Evolutionary conservation across 1,139 yeast species (phyloP), one percentile per base, ranked within the genome.

Genomic region (Insectozyma bohioensis): DNA sequence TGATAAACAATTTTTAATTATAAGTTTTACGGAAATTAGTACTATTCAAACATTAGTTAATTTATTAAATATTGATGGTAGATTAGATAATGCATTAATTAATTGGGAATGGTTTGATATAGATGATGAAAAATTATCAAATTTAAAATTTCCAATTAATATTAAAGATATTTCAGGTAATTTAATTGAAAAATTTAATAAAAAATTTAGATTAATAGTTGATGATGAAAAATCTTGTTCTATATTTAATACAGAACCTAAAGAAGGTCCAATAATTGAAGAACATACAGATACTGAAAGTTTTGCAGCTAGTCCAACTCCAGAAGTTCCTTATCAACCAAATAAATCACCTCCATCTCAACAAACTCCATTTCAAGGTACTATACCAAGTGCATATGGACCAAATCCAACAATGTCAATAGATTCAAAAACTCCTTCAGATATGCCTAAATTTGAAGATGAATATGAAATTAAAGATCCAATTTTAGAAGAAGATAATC

Each of bases 371-470:
- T 25, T 28, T 9, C 17, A 24, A n/a, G 19, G 11, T 10, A 20
- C 33, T 6, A 21, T 12, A 10, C 17, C 24, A 15, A 13, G 11
- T 13, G 21, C 3, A 14, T 24, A 26, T 19, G 13, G 24, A 5
- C 24, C 30, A 8, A 26, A 30, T 23, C 13, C 25, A n/a, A 17
- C 17, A 19, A 19, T 17, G 4, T 3, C 18, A 17, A 13, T 6
- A 12, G 12, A 16, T 12, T n/a, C 20, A 19, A 23, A 30, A 25
- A 14, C 18, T 22, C 49, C 49, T 4, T n/a, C 28, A 20, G 76
- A 68, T 41, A 71, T 70, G 54, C 82, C 82, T 1, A 73, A 67
- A 13, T 77, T 77, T 49, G 82, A 77, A 26, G 81, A 76, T 48
- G 82, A 77, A 46, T 71, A 72, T 42, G 73, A 74, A 43, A 56